A percentile compares a stretch with the other conserved stretches of the same genome.
Evolutionary conservation across 352 stramenopile species (phyloP).

Genomic region (Globisporangium yorkense): DNA sequence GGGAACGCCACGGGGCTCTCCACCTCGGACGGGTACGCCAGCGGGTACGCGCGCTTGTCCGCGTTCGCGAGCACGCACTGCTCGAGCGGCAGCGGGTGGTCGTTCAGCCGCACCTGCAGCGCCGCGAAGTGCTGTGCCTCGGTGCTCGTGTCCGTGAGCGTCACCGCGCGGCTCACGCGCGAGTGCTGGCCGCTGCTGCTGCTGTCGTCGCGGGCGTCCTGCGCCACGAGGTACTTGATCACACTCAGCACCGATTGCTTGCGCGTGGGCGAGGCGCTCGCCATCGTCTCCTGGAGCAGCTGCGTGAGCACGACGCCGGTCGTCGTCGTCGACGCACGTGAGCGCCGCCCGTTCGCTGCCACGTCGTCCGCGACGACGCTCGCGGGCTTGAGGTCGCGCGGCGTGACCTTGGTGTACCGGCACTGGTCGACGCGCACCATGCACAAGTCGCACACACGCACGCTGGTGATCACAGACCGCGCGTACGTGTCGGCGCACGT

Average conservation of each 20-base stretch:
- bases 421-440: slow-evolving; percentile 20
- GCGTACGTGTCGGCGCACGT: slow-evolving; percentile 1
- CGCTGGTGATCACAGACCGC: slow-evolving; percentile 13
- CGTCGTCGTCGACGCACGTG: not conserved
- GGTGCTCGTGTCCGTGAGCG: slow-evolving; percentile 8
- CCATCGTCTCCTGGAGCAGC: slow-evolving; percentile 22
- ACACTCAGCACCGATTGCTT: slow-evolving; percentile 24
- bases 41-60: slow-evolving; percentile 2
- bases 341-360: not conserved
- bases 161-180: not conserved
- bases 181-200: not conserved
- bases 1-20: not conserved
- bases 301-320: slow-evolving; percentile 11
- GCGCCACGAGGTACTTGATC: slow-evolving; percentile 29
- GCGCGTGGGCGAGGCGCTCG: slow-evolving; percentile 9
- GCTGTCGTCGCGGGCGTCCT: slow-evolving; percentile 7
- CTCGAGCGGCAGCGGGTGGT: slow-evolving; percentile 2
- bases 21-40: slow-evolving; percentile 4
- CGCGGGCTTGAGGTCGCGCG: slow-evolving; percentile 6
- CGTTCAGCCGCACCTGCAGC: slow-evolving; percentile 3
- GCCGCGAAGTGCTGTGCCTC: slow-evolving; percentile 8
- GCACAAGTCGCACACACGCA: slow-evolving; percentile 22
- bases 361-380: slow-evolving; percentile 1
- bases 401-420: slow-evolving; percentile 15
- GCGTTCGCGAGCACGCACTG: slow-evolving; percentile 10